phyloP scores from a whole-genome alignment of 139 green algal genomes.

The Tetraselmis striata region DNA sequence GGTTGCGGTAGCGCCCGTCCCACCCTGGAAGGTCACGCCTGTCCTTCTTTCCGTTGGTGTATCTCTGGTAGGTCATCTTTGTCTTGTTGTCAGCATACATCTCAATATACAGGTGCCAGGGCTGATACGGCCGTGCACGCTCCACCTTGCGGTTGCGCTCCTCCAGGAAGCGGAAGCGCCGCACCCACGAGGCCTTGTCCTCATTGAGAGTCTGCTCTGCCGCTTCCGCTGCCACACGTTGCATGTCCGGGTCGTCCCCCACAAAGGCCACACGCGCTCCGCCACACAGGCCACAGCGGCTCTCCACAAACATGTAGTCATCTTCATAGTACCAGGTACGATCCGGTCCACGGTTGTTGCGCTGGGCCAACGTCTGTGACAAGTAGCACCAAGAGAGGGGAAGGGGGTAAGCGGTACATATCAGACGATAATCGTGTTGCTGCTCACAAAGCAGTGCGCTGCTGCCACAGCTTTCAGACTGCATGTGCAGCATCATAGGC shows the following conservation, averaged over 20 bases:
- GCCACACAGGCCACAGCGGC: not conserved
- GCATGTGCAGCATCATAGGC: not conserved
- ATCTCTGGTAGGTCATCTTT: not conserved
- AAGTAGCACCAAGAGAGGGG: not conserved
- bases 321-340: not conserved
- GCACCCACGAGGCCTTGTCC: not conserved
- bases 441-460: no score
- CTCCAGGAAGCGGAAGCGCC: not conserved
- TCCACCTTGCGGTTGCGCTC: not conserved
- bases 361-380: not conserved
- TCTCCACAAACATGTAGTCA: not conserved
- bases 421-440: no score
- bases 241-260: not conserved
- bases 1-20: not conserved
- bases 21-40: not conserved
- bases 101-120: not conserved
- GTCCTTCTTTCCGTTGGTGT: not conserved
- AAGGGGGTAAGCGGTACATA: not conserved
- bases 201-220: not conserved
- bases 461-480: no score
- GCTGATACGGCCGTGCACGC: not conserved
- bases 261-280: not conserved
- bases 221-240: not conserved
- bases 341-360: not conserved
- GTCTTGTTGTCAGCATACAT: not conserved